Conservation (phyloP, 1,139 yeast genomes). For the Geotrichum candidum region DNA sequence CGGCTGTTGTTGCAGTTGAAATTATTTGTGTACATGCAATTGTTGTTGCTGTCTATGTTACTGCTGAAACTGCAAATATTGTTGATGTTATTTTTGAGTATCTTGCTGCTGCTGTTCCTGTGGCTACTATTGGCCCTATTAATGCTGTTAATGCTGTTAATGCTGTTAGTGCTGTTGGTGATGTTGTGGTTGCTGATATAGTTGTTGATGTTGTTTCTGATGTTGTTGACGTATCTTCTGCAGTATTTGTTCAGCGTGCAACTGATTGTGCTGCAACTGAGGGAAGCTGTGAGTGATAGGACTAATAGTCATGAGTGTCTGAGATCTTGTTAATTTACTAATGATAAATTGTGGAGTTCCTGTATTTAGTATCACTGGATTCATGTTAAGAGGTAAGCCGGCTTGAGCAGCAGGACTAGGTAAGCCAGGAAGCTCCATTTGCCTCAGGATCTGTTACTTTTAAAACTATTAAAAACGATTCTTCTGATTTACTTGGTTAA, state of each 20-base stretch:
- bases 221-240: conserved; percentile 9
- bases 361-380: neutral
- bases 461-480: neutral
- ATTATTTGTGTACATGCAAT: conserved; percentile 17
- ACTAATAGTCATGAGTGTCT: neutral
- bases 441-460: conserved; percentile 6
- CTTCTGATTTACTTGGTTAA: neutral
- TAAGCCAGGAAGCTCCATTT: neutral
- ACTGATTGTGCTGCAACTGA: neutral
- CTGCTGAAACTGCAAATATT: neutral
- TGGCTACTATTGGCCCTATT: conserved; percentile 12
- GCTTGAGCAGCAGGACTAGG: conserved; percentile 11
- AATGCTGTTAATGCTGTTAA: conserved; percentile 11
- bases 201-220: conserved; percentile 18
- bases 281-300: neutral
- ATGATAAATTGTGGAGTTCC: neutral
- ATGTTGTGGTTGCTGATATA: conserved; percentile 11
- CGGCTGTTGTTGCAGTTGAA: conserved; percentile 18
- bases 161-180: neutral
- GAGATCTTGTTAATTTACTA: neutral
- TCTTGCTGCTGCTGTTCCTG: neutral
- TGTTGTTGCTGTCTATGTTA: conserved; percentile 7
- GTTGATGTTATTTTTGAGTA: neutral
- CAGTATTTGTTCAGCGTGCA: conserved; percentile 1
- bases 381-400: conserved; percentile 6